phyloP scores from a whole-genome alignment of 208 protist genomes.

The Leishmania mexicana region DNA sequence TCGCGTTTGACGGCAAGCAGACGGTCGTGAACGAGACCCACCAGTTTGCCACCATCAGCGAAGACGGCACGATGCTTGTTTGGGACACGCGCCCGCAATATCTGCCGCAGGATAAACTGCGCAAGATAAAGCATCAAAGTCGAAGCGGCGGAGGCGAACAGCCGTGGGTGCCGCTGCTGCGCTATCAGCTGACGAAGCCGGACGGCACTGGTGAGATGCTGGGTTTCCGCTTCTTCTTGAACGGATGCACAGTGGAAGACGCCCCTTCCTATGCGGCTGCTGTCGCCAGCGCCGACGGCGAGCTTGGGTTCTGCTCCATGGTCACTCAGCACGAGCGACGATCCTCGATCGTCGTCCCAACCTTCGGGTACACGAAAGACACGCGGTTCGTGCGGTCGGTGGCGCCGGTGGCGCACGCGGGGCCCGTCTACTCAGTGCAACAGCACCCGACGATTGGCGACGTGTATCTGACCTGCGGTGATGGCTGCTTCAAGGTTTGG shows the following conservation, averaged over 20 bases:
- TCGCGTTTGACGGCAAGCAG: conserved; percentile 89
- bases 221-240: conserved; percentile 83
- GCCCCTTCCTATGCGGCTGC: conserved; percentile 64
- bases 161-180: conserved; percentile 85
- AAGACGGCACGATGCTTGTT: conserved; percentile 85
- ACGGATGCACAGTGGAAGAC: conserved; percentile 54
- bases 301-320: conserved; percentile 74
- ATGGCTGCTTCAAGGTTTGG: conserved; percentile 92
- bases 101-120: conserved; percentile 85
- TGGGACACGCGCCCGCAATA: conserved; percentile 91
- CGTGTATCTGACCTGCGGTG: conserved; percentile 89
- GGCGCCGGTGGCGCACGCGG: conserved; percentile 62
- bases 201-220: conserved; percentile 75
- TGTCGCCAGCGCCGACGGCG: conserved; percentile 72
- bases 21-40: conserved; percentile 56
- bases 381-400: conserved; percentile 66
- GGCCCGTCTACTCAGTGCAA: conserved; percentile 77
- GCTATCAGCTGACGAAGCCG: conserved; percentile 68
- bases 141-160: conserved; percentile 55
- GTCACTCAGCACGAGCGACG: conserved; percentile 61
- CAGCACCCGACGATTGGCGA: conserved; percentile 87
- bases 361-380: conserved; percentile 64
- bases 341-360: conserved; percentile 35
- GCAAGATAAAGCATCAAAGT: conserved; percentile 89
- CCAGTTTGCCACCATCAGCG: conserved; percentile 89